A percentile compares a stretch with the other conserved stretches of the same genome.
Conservation (phyloP, 768 basidiomycete species). For the Phanerochaete sordida region DNA sequence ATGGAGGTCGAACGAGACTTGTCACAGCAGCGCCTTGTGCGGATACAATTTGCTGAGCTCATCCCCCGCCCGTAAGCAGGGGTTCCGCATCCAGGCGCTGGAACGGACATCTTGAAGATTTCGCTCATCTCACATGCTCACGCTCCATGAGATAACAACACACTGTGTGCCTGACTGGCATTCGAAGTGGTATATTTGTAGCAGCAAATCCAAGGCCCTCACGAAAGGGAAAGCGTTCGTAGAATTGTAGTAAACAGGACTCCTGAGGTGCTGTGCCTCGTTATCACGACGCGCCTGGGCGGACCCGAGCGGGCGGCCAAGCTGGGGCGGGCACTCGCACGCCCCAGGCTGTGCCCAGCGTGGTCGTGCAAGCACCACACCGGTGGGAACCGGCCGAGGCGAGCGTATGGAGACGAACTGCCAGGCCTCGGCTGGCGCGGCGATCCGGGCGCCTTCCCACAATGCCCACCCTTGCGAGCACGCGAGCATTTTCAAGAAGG, state of each 20-base stretch:
- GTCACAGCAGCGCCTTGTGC: not conserved
- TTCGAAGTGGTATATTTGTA: not conserved
- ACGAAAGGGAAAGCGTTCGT: not conserved
- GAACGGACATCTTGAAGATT: not conserved
- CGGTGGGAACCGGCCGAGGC: not conserved
- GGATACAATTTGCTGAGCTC: not conserved
- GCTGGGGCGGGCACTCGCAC: not conserved
- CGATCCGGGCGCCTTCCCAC: not conserved
- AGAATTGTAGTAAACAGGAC: not conserved
- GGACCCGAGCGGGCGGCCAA: not conserved
- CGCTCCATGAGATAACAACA: not conserved
- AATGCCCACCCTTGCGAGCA: not conserved
- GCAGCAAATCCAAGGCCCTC: not conserved
- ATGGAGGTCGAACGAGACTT: not conserved
- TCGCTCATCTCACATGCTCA: not conserved
- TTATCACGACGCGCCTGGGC: not conserved
- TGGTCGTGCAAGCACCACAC: not conserved
- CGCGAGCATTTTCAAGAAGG: not conserved
- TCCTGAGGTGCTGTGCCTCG: not conserved
- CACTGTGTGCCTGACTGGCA: not conserved
- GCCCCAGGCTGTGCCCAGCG: not conserved
- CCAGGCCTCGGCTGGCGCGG: not conserved
- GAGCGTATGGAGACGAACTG: not conserved
- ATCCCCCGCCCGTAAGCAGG: not conserved
- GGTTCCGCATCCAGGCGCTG: not conserved